Evolutionary conservation across 2,329 filamentous ascomycete species (phyloP).

Genomic region (Alternaria sp.): DNA sequence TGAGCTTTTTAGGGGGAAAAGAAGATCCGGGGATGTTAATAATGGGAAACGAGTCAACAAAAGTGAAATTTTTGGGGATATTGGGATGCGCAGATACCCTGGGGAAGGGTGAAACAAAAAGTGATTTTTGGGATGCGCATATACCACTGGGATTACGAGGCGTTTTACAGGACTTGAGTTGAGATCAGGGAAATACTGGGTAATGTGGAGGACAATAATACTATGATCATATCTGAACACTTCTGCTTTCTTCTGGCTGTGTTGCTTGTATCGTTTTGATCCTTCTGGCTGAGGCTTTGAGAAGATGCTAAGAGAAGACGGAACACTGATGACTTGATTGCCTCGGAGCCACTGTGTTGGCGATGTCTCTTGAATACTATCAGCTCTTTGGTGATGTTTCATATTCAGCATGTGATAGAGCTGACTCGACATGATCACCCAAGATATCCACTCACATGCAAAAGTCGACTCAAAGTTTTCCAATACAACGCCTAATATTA

Average conservation of each 20-base stretch:
- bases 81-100: conserved; percentile 11
- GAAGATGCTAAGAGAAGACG: not conserved
- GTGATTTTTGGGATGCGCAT: conserved; percentile 13
- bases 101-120: conserved; percentile 2
- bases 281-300: not conserved
- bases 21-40: not conserved
- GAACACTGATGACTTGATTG: not conserved
- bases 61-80: conserved; percentile 1
- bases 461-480: not conserved
- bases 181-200: not conserved
- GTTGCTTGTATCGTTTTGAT: not conserved
- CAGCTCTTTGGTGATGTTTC: too few relatives aligned
- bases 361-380: rapidly evolving
- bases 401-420: too few relatives aligned
- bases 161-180: not conserved
- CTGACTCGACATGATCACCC: rapidly evolving
- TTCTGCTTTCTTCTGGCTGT: not conserved
- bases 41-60: not conserved
- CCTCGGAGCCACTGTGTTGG: rapidly evolving
- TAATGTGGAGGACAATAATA: not conserved
- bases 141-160: conserved; percentile 13
- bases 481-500: not conserved
- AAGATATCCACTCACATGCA: not conserved
- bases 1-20: not conserved
- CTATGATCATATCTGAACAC: not conserved